Evolutionary conservation across 75 land plant genomes (phyloP), one percentile per base, ranked within the genome.

Genomic region (Cupressus sempervirens): DNA sequence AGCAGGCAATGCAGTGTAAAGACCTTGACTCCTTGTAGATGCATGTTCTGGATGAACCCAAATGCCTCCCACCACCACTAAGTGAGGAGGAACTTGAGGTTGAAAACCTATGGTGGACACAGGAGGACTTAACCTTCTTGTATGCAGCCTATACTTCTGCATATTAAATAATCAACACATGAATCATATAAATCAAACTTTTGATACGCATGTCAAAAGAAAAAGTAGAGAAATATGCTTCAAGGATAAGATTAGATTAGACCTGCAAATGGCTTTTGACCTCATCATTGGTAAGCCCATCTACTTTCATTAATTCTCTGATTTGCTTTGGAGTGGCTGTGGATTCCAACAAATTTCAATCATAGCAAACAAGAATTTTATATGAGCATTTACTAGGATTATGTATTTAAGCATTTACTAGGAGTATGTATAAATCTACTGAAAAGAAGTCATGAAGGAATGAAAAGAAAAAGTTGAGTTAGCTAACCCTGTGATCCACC

Each of bases 211-310:
- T 79, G 7, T 82, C 82, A 86, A 35, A 53, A 36, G 38, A 43
- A 81, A 46, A 23, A 38, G 23, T 23, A 29, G 16, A 7, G 38
- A 53, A 81, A 6, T 3, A 84, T 23, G 43, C 34, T 72, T 72
- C 15, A 83, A 14, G 68, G 1, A n/a, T n/a, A n/a, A n/a, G 41
- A 67, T 41, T 68, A 34, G 14, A 13, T 50, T 84, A 15, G 15
- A 91, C 94, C 94, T 94, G 95, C 72, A 94, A 89, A 90, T 94
- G 95, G 84, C 95, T 94, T 43, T 94, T 94, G 41, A 93, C 95
- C 82, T 93, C 95, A 74, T 93, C 94, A 68, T 93, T 93, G 15
- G 94, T 93, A 45, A 93, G 88, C 38, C 93, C 93, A 85, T 93
- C 94, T 0, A 93, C 93, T 70, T 93, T 91, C 94, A 93, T 93